phyloP scores from a whole-genome alignment of 2,329 filamentous ascomycete genomes.

The Lojkania enalia region DNA sequence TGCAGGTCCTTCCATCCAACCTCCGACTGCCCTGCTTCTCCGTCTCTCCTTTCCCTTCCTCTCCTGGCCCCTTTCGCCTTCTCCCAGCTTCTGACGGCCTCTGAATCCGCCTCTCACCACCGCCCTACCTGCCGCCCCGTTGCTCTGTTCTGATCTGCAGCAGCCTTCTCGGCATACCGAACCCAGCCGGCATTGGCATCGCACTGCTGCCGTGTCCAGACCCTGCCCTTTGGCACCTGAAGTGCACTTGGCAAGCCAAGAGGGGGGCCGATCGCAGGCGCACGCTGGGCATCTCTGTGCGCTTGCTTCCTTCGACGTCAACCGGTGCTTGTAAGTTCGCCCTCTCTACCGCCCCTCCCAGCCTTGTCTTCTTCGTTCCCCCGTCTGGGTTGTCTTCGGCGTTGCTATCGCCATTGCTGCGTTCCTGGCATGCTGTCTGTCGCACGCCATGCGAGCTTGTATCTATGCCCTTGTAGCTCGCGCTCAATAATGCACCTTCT shows the following conservation, averaged over 20 bases:
- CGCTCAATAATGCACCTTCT: not conserved
- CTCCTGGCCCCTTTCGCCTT: not conserved
- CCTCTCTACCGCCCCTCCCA: not conserved
- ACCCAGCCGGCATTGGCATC: not conserved
- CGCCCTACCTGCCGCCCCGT: not conserved
- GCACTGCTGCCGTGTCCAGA: not conserved
- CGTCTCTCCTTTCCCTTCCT: not conserved
- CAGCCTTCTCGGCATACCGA: no score
- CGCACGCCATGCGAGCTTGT: conserved; percentile 1
- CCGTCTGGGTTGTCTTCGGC: not conserved
- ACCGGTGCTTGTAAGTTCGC: conserved; percentile 1
- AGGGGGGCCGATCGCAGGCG: conserved; percentile 1
- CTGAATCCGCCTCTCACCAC: not conserved
- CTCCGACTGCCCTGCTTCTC: not conserved
- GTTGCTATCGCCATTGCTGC: not conserved
- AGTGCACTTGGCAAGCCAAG: conserved; percentile 1
- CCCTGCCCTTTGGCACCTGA: not conserved
- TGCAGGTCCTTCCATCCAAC: not conserved
- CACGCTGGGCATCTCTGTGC: not conserved
- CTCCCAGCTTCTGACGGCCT: not conserved
- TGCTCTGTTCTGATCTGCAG: not conserved
- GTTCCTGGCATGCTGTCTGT: not conserved
- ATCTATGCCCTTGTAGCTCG: not conserved
- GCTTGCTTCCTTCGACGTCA: conserved; percentile 2
- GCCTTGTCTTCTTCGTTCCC: not conserved